Evolutionary conservation across 768 basidiomycete species (phyloP), one percentile per base, ranked within the genome.

Genomic region (Tricholoma sp.): DNA sequence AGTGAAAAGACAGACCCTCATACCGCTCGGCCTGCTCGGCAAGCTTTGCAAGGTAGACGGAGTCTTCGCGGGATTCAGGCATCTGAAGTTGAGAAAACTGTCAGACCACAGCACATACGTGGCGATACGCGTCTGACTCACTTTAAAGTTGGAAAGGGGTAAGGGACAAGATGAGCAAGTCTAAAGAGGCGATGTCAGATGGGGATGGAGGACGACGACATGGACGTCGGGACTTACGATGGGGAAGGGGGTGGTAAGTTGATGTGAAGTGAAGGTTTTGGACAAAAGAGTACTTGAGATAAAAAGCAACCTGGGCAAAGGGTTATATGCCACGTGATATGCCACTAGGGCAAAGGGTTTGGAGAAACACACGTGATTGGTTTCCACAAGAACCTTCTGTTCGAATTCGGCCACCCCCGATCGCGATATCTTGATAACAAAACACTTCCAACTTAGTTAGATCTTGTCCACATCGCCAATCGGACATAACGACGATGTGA

Each of bases 11-110:
- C 78, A 50, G 44, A 89, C 95, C 95, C 81, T 98, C 95, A 73
- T 98, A 98, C 51, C 96, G 95, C 84, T 98, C 95, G 67, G 96
- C 96, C 81, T 98, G 94, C 82, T 98, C 94, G 73, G 94, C 93
- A 81, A 98, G 94, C 91, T 98, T 98, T 80, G 96, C 95, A 77
- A 97, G 94, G 84, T 98, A 98, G 77, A 98, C 95, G 67, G 89
- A 93, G 76, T 95, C 92, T 85, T 95, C 94, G 70, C 94, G 92
- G 72, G 84, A 78, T 70, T 88, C 87, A 70, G 86, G 73, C 90
- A 91, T 91, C 88, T 90, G 58, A 17, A 53, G 53, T 12, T 11
- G 9, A 15, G 33, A 57, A 61, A 69, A 56, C 56, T 62, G 66
- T 39, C 63, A 63, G 70, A 70, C 59, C 57, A 64, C 39, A 66